Evolutionary conservation across 352 stramenopile species (phyloP).

Genomic region (Globisporangium nodosum): DNA sequence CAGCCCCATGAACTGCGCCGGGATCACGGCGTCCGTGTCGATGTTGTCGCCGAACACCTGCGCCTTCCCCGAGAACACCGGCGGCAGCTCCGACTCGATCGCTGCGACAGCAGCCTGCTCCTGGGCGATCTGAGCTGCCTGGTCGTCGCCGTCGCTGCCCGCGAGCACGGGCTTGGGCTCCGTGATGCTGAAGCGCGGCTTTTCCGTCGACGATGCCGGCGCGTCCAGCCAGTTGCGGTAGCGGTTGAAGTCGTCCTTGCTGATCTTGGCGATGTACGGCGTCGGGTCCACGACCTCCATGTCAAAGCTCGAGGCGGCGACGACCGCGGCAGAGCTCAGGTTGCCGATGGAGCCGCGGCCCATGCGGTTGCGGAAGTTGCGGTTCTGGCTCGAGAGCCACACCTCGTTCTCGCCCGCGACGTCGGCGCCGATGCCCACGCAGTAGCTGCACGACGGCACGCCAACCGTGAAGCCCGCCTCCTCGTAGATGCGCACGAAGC

Average conservation of each 20-base stretch:
- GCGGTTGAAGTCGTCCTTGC: slow-evolving; percentile 66
- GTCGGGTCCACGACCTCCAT: slow-evolving; percentile 78
- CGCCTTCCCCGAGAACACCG: slow-evolving; percentile 51
- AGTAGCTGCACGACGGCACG: slow-evolving; percentile 76
- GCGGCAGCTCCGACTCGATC: slow-evolving; percentile 19
- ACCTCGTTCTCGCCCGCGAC: slow-evolving; percentile 79
- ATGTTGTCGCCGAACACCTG: slow-evolving; percentile 89
- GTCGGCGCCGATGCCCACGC: slow-evolving; percentile 76
- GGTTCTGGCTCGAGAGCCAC: slow-evolving; percentile 81
- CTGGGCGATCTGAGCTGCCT: slow-evolving; percentile 33
- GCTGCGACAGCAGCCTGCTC: slow-evolving; percentile 35
- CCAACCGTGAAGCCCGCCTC: slow-evolving; percentile 73
- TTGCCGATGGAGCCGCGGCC: slow-evolving; percentile 77
- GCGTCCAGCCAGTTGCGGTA: slow-evolving; percentile 70
- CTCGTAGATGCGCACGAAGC: slow-evolving; percentile 74
- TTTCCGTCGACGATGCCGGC: slow-evolving; percentile 16
- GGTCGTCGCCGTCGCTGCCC: slow-evolving; percentile 11
- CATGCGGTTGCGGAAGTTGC: slow-evolving; percentile 88
- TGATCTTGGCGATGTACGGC: slow-evolving; percentile 70
- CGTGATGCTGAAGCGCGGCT: slow-evolving; percentile 35
- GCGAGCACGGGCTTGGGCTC: slow-evolving; percentile 55
- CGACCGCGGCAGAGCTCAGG: slow-evolving; percentile 71
- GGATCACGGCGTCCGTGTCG: slow-evolving; percentile 84
- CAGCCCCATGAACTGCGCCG: slow-evolving; percentile 77
- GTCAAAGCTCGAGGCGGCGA: slow-evolving; percentile 76